phyloP scores from a whole-genome alignment of 148 eudicot genomes.

The Arctostaphylos glauca region DNA sequence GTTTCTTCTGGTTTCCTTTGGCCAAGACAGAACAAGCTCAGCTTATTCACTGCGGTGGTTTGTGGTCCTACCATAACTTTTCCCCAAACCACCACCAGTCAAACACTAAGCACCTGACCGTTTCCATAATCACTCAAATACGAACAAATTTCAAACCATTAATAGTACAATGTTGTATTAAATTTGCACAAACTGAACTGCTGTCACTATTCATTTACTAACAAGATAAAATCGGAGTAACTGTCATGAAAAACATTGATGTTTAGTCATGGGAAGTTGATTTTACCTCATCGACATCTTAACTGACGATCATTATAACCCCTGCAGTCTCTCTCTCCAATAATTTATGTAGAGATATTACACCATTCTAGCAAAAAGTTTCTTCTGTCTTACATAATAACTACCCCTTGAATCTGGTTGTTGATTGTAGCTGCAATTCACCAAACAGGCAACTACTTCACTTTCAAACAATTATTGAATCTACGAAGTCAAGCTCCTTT shows the following conservation, averaged over 20 bases:
- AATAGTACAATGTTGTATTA: neutral
- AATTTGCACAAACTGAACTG: neutral
- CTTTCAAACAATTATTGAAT: constrained; percentile 14
- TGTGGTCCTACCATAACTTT: constrained; percentile 13
- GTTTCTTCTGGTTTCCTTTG: constrained; percentile 19
- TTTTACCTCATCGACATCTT: neutral
- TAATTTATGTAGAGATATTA: constrained; percentile 13
- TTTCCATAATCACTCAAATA: neutral
- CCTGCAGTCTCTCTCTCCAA: constrained; percentile 10
- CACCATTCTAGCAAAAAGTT: neutral
- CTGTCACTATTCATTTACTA: neutral
- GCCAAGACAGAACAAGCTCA: constrained; percentile 17
- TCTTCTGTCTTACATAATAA: constrained; percentile 14
- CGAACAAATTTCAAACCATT: neutral
- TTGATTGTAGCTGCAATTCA: constrained; percentile 19
- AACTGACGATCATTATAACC: neutral
- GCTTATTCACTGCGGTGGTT: constrained; percentile 12
- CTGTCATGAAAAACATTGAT: neutral
- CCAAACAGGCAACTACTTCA: neutral
- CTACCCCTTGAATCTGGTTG: constrained; percentile 8
- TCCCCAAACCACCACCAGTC: constrained; percentile 11
- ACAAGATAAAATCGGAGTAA: neutral
- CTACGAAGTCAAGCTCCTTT: neutral
- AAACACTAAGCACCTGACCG: neutral
- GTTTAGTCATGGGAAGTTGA: neutral